A percentile compares a stretch with the other conserved stretches of the same genome.
Conservation (phyloP, 495 filamentous ascomycete species). For the Penicilliopsis zonata region DNA sequence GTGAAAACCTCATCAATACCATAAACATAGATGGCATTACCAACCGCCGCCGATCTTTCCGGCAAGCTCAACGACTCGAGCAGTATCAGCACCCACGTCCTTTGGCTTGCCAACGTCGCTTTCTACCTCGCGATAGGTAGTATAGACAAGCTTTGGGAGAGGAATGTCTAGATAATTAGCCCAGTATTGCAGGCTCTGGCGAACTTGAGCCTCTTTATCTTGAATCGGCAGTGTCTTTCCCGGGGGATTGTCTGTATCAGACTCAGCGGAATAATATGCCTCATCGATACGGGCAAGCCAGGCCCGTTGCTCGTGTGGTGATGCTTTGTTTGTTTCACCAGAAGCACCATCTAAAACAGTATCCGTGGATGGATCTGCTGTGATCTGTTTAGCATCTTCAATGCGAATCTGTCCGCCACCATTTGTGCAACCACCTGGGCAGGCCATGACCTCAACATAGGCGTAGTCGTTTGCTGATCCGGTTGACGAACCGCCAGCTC, state of each 20-base stretch:
- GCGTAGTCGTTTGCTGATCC: slow-evolving; percentile 51
- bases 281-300: slow-evolving; percentile 86
- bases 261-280: slow-evolving; percentile 80
- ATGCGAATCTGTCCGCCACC: slow-evolving; percentile 91
- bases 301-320: slow-evolving; percentile 63
- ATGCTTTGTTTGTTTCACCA: slow-evolving; percentile 36
- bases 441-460: slow-evolving; percentile 98
- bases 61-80: slow-evolving; percentile 77
- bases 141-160: slow-evolving; percentile 64
- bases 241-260: slow-evolving; percentile 29
- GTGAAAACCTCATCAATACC: no score
- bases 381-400: slow-evolving; percentile 47
- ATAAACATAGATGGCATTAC: no score
- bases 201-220: slow-evolving; percentile 26
- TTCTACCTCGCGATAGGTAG: slow-evolving; percentile 80
- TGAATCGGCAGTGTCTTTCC: slow-evolving; percentile 7
- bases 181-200: slow-evolving; percentile 60
- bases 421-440: slow-evolving; percentile 94
- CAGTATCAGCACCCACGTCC: slow-evolving; percentile 43
- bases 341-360: no score
- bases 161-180: slow-evolving; percentile 52
- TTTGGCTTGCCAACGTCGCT: slow-evolving; percentile 85
- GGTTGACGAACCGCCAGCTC: slow-evolving; percentile 15
- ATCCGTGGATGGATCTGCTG: neutral
- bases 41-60: slow-evolving; percentile 91